Conservation (phyloP, 2,329 filamentous ascomycete genomes). For the Neonectria faginata region DNA sequence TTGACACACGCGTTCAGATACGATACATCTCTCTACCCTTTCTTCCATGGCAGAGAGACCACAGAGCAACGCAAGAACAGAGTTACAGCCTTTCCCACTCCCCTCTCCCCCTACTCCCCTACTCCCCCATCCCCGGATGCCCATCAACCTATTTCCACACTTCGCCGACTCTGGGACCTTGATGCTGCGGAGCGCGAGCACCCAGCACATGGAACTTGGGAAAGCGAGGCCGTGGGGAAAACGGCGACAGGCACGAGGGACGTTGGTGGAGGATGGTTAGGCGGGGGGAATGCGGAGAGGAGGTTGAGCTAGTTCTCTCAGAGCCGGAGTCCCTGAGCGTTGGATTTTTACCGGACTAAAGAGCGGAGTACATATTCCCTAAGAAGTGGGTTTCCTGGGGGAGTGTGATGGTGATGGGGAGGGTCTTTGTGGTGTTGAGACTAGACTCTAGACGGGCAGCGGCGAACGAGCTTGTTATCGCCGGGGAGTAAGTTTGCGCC, state of each 20-base stretch:
- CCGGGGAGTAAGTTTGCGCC: neutral
- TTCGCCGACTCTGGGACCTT: conserved; percentile 14
- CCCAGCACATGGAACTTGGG: conserved; percentile 40
- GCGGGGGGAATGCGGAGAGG: conserved; percentile 26
- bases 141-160: conserved; percentile 10
- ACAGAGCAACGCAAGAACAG: conserved; percentile 72
- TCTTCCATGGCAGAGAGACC: conserved; percentile 66
- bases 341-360: conserved; percentile 72
- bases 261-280: conserved; percentile 2
- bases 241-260: conserved; percentile 20
- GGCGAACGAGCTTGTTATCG: neutral
- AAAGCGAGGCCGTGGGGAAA: conserved; percentile 8
- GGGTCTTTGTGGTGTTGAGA: neutral
- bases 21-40: conserved; percentile 70
- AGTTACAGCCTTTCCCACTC: conserved; percentile 25
- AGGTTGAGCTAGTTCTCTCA: conserved; percentile 68
- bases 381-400: neutral
- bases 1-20: conserved; percentile 67
- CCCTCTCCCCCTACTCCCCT: conserved; percentile 9
- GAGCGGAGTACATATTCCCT: conserved; percentile 65
- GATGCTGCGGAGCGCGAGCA: conserved; percentile 48
- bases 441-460: neutral
- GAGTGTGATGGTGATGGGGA: neutral
- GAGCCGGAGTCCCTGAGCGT: conserved; percentile 68
- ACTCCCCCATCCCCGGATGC: conserved; percentile 1